Evolutionary conservation across 192 early-diverging fungal genomes (phyloP), one percentile per base, ranked within the genome.

Genomic region (Rhizoclosmatium globosum): DNA sequence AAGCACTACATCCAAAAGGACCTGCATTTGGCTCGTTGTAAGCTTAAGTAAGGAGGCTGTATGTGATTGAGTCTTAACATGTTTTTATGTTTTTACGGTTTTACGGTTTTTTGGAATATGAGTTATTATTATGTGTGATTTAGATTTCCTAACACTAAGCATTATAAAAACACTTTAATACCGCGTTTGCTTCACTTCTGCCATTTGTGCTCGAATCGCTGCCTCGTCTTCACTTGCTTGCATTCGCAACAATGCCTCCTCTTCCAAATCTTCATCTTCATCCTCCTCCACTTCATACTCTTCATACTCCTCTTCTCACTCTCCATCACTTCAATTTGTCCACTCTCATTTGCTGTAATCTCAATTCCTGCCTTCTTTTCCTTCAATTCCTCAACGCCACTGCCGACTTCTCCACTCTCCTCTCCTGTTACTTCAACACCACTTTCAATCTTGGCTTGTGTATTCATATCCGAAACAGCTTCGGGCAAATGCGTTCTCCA

Each of bases 241-340:
- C 73, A 64, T 17, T 38, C 45, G 45, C 13, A 39, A 13, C 38
- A 11, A 68, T 9, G 45, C 65, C 11, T 68, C 17, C 65, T 68
- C 42, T 42, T 45, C 31, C 56, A 43, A 56, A 62, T 38, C 72
- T 43, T 64, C 31, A 13, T 74, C 41, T n/a, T 84, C 80, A 64
- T 86, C 81, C 13, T 84, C 77, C 38, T 83, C 78, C 43, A 85
- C 78, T 15, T 79, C 81, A 31, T 82, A 76, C 42, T 84, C 68
- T 47, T 83, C 81, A n/a, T 70, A 70, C 0, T 46, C 74, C 3
- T 79, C 85, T 17, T 81, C 79, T 46, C 84, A 1, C 72, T 76
- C 7, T 71, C 79, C 39, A 74, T 73, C 43, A 64, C 82, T 11
- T 72, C 66, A 42, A 73, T 61, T 62, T 47, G 57, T 43, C 72